Percentiles rank a stretch among this genome's conserved stretches.
Conservation (phyloP, 2,329 filamentous ascomycete genomes). For the Epichloe uncinata region DNA sequence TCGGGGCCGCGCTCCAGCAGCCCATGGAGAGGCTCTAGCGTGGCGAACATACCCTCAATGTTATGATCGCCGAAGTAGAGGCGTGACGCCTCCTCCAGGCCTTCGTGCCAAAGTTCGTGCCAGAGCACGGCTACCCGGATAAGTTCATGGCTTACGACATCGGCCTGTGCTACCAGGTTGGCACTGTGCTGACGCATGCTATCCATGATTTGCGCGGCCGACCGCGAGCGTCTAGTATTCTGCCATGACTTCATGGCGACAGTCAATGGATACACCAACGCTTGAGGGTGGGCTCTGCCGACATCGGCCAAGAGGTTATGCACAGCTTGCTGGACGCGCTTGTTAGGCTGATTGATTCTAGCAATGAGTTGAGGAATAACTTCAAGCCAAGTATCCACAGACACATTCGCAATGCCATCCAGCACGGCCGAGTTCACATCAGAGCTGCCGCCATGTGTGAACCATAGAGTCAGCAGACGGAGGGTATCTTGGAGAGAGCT, state of each 20-base stretch:
- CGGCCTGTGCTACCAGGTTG: constrained; percentile 85
- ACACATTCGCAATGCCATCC: constrained; percentile 83
- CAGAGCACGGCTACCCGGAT: constrained; percentile 94
- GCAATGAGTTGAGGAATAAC: constrained; percentile 97
- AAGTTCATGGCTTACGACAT: constrained; percentile 87
- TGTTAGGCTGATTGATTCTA: constrained; percentile 90
- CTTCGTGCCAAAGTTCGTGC: constrained; percentile 99
- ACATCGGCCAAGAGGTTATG: constrained; percentile 88
- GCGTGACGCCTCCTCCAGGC: constrained; percentile 86
- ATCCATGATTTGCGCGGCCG: constrained; percentile 90
- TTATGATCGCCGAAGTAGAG: constrained; percentile 97
- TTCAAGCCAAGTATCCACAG: constrained; percentile 95
- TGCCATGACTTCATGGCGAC: constrained; percentile 93
- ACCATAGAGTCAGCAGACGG: constrained; percentile 87
- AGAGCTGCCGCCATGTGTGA: constrained; percentile 74
- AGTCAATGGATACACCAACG: constrained; percentile 89
- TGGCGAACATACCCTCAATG: constrained; percentile 92
- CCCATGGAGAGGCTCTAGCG: constrained; percentile 79
- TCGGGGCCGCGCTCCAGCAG: constrained; percentile 84
- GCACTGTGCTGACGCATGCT: constrained; percentile 94
- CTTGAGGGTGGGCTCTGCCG: constrained; percentile 87
- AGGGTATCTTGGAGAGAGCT: constrained; percentile 95
- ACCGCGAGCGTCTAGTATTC: constrained; percentile 69
- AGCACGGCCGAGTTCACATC: constrained; percentile 84
- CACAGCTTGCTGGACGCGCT: constrained; percentile 75